Percentiles rank a stretch among this genome's conserved stretches.
These are phyloP conservation scores for Crithidia expoeki DNA, from an alignment of 208 protist genomes.

Conservation along the genomic window DNA sequence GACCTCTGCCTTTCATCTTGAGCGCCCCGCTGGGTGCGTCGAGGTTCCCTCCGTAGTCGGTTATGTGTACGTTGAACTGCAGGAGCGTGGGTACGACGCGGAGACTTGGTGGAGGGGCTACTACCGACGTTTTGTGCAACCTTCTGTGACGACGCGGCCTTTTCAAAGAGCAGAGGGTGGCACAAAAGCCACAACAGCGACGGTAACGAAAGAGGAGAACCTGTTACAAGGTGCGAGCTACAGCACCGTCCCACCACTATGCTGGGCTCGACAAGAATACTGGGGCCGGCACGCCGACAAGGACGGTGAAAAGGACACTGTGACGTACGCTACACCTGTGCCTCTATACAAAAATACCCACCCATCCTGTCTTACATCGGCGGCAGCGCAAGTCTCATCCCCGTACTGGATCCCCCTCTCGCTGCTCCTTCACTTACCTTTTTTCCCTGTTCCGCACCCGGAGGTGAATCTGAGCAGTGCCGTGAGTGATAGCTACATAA, in stretches of 20 bases:
- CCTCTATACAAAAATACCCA: not conserved
- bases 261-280: not conserved
- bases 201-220: no score
- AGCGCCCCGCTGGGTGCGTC: conserved; percentile 16
- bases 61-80: conserved; percentile 18
- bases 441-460: conserved; percentile 35
- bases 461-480: no score
- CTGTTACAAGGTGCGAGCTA: not conserved
- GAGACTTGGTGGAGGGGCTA: conserved; percentile 26
- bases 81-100: conserved; percentile 12
- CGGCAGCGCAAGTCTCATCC: not conserved
- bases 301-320: not conserved
- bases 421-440: conserved; percentile 35
- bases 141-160: no score
- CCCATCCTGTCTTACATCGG: not conserved
- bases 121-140: conserved; percentile 16
- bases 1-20: not conserved
- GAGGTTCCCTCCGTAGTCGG: conserved; percentile 14
- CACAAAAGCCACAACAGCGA: not conserved
- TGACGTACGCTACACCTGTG: not conserved
- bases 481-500: no score
- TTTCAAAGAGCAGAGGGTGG: not conserved
- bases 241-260: conserved; percentile 6
- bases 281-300: no score
- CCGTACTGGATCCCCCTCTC: conserved; percentile 27